phyloP scores from a whole-genome alignment of 2,329 filamentous ascomycete genomes.

The Ceratocystiopsis sp. region DNA sequence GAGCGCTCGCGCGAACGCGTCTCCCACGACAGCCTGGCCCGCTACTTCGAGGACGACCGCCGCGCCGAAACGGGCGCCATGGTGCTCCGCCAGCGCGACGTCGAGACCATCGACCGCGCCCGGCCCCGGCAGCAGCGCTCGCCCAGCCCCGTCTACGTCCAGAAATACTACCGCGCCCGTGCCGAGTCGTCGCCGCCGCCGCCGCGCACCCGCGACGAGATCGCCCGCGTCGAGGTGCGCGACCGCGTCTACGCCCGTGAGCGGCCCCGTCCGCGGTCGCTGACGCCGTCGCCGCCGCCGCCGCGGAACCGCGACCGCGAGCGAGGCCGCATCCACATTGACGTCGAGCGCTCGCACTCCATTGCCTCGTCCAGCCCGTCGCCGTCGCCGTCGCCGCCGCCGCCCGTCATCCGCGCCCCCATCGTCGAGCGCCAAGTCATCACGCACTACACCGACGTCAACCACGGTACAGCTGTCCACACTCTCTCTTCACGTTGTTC shows the following conservation, averaged over 20 bases:
- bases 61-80: constrained; percentile 29
- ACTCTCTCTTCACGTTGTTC: neutral
- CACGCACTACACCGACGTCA: constrained; percentile 72
- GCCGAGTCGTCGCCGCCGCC: constrained; percentile 23
- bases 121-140: constrained; percentile 23
- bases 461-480: constrained; percentile 49
- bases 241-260: constrained; percentile 17
- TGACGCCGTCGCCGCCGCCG: constrained; percentile 19
- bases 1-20: constrained; percentile 23
- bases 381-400: constrained; percentile 26
- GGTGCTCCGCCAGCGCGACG: constrained; percentile 36
- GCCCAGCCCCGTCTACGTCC: constrained; percentile 21
- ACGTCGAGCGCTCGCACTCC: constrained; percentile 27
- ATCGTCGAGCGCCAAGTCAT: constrained; percentile 79
- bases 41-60: constrained; percentile 34
- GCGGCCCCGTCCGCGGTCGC: constrained; percentile 22
- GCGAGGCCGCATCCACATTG: constrained; percentile 27
- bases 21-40: constrained; percentile 25
- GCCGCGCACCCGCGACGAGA: constrained; percentile 14
- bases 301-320: constrained; percentile 19
- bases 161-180: constrained; percentile 26
- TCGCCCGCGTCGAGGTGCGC: constrained; percentile 14
- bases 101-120: constrained; percentile 34
- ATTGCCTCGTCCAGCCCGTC: constrained; percentile 28
- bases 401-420: constrained; percentile 53